Evolutionary conservation across 1,284 basidiomycete genomes (phyloP).

Genomic region (Trichosporon ovoides): DNA sequence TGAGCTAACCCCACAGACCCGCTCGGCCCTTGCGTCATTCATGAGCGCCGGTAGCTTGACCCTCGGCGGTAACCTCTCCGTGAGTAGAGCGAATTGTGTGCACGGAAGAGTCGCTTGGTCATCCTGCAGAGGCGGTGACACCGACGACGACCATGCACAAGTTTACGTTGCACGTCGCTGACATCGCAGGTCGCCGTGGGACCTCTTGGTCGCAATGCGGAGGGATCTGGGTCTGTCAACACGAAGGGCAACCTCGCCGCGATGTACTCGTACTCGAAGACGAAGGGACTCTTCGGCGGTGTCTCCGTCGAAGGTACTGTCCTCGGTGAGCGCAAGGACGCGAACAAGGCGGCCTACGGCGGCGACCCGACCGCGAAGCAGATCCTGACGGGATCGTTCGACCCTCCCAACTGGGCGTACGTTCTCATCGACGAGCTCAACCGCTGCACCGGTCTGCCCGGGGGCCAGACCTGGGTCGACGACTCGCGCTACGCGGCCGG

Average conservation of each 20-base stretch:
- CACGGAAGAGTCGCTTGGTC: too few relatives aligned
- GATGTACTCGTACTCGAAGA: conserved; percentile 96
- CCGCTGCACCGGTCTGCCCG: conserved; percentile 64
- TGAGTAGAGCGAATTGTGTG: background rate
- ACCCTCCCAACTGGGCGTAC: conserved; percentile 70
- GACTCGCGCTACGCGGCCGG: conserved; percentile 50
- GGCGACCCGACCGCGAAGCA: conserved; percentile 67
- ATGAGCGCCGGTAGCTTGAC: conserved; percentile 89
- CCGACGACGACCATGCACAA: too few relatives aligned
- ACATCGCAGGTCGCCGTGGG: conserved; percentile 78
- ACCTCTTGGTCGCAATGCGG: conserved; percentile 88
- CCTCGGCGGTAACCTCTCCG: conserved; percentile 23
- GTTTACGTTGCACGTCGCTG: too few relatives aligned
- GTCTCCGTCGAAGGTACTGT: conserved; percentile 86
- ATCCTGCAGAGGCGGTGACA: too few relatives aligned
- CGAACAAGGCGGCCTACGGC: conserved; percentile 73
- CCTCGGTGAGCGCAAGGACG: conserved; percentile 89
- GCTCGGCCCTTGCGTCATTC: conserved; percentile 65
- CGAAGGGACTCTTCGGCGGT: conserved; percentile 77
- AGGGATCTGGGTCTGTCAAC: conserved; percentile 81
- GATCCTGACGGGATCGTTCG: conserved; percentile 69
- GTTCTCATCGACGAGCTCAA: conserved; percentile 68
- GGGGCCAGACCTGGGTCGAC: conserved; percentile 62
- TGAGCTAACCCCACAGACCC: conserved; percentile 39
- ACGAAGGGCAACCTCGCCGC: conserved; percentile 83